Evolutionary conservation across 2,329 filamentous ascomycete genomes (phyloP).

Genomic region (Aureobasidium zeae): DNA sequence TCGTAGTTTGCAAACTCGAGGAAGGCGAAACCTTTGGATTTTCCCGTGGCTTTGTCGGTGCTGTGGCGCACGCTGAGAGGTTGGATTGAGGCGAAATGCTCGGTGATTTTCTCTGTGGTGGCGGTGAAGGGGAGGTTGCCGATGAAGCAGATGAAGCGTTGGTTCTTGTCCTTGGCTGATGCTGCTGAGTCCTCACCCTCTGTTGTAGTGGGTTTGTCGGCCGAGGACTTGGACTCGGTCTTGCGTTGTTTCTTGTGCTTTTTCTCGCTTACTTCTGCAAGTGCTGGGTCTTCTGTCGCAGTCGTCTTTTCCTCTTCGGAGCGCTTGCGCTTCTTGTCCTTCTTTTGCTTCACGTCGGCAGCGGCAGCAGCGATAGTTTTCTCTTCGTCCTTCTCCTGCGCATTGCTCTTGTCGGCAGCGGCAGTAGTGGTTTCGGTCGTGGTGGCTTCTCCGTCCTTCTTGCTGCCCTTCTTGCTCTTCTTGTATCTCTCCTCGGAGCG

Average conservation of each 20-base stretch:
- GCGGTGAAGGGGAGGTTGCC: slow-evolving; percentile 85
- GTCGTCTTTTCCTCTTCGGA: slow-evolving; percentile 19
- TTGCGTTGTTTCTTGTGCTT: slow-evolving; percentile 14
- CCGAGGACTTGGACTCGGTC: slow-evolving; percentile 8
- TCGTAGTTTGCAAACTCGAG: slow-evolving; percentile 81
- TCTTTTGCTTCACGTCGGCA: slow-evolving; percentile 17
- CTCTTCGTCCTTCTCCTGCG: too few species aligned
- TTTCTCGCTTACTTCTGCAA: slow-evolving; percentile 13
- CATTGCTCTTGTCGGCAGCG: slow-evolving; percentile 15
- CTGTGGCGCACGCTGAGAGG: slow-evolving; percentile 65
- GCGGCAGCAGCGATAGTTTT: too few species aligned
- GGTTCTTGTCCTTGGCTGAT: slow-evolving; percentile 31
- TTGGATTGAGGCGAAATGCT: slow-evolving; percentile 69
- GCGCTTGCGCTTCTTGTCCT: slow-evolving; percentile 23
- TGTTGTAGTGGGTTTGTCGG: slow-evolving; percentile 13
- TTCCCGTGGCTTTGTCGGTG: slow-evolving; percentile 54
- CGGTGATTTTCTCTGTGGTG: slow-evolving; percentile 56
- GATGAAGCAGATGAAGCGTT: slow-evolving; percentile 69
- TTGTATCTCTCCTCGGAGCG: slow-evolving; percentile 28
- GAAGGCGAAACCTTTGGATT: slow-evolving; percentile 72
- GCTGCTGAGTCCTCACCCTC: slow-evolving; percentile 19
- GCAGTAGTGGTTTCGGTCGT: slow-evolving; percentile 20
- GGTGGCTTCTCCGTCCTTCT: slow-evolving; percentile 23
- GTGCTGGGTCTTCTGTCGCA: slow-evolving; percentile 10
- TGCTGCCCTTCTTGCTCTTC: slow-evolving; percentile 30